Base-by-base conservation (phyloP, 176 grass and related monocot species). In the Juncus inflexus region DNA sequence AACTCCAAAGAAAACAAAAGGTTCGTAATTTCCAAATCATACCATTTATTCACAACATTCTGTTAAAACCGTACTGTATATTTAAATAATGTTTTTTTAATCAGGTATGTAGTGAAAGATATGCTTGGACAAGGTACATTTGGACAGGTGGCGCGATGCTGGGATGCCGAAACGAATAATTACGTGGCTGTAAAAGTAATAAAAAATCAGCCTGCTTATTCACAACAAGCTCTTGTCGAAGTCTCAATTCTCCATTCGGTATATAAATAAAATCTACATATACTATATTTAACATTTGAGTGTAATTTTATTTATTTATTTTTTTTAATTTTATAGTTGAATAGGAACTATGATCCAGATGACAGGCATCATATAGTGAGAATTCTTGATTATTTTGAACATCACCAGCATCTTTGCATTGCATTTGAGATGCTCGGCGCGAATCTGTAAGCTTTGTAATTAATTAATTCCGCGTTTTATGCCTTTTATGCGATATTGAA, bases 111-210 rank as follows among this genome's bases (percentile, higher is more conserved):
- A 79, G 81, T 99, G 62, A 83, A 87, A 79, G 95, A 99, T 64
- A 86, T 92, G 72, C 95, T 99, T 55, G 95, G 95, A 40, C 95
- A 99, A 90, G 95, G 95, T 76, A 92, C 95, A 14, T 99, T 99
- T 60, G 95, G 95, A 67, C 95, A 99, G 56, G 95, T 99, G 68
- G 89, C 80, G 6, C 92, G 92, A 78, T 94, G 95, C 85, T 99
- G 89, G 88, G 83, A 84, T 84, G 61, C 76, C 55, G 80, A 94
- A 71, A 82, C 85, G 63, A 84, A 78, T 72, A 77, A 4, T 67
- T 90, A 84, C 77, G 71, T 92, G 81, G 95, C 95, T 45, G 89
- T 99, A 16, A 99, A 99, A 58, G 85, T 99, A 69, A 99, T 99
- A 74, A 99, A 99, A 81, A 99, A 99, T 11, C 88, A 94, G 63